Conservation (phyloP, 2,329 filamentous ascomycete genomes). For the Sclerotinia sclerotiorum region DNA sequence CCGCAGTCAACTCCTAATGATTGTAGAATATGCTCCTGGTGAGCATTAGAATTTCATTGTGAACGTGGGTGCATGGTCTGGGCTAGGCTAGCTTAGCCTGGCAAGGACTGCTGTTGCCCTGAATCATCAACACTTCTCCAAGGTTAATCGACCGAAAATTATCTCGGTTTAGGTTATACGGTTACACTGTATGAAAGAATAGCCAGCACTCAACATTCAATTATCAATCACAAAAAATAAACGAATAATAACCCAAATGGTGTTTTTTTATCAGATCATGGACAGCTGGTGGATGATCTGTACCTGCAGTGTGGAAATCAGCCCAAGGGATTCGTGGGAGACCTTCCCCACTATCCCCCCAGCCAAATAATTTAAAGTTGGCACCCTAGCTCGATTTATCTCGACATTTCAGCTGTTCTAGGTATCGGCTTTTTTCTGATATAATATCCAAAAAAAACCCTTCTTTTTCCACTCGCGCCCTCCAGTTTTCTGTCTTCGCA, state of each 20-base stretch:
- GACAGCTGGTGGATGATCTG: not conserved
- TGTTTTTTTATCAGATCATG: not conserved
- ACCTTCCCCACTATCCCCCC: conserved; percentile 4
- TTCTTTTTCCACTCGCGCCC: not conserved
- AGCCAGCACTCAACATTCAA: not conserved
- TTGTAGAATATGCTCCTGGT: not conserved
- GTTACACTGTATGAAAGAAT: not conserved
- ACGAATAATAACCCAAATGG: not conserved
- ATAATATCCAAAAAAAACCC: not conserved
- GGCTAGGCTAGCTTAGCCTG: not conserved
- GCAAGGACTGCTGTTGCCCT: not conserved
- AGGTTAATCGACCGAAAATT: too few relatives aligned
- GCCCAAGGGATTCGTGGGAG: not conserved
- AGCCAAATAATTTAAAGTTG: conserved; percentile 12
- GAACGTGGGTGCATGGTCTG: not conserved
- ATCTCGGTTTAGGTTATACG: too few relatives aligned
- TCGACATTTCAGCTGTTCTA: conserved; percentile 17
- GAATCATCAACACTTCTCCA: too few relatives aligned
- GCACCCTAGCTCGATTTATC: not conserved
- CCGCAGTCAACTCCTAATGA: too few relatives aligned
- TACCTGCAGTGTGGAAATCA: not conserved
- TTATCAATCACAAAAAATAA: not conserved
- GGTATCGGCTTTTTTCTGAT: conserved; percentile 8
- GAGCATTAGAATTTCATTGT: not conserved
- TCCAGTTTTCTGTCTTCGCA: not conserved